Evolutionary conservation across 345 rosid species (phyloP).

Genomic region (Gossypium turneri): DNA sequence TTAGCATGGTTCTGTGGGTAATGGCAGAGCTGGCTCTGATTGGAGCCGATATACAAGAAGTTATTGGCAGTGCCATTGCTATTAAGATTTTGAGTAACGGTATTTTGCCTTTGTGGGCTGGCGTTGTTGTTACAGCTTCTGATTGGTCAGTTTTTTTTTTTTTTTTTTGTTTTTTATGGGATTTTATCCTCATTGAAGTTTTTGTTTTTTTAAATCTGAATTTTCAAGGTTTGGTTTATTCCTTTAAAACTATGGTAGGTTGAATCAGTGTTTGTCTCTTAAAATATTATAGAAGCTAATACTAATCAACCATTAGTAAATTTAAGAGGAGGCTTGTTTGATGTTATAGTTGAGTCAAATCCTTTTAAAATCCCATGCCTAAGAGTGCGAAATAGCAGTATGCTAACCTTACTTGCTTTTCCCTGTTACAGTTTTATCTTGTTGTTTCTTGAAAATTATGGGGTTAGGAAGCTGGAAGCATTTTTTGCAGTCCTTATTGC

Average conservation of each 20-base stretch:
- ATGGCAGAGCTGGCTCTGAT: constrained; percentile 92
- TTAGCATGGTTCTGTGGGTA: constrained; percentile 65
- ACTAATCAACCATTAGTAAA: neutral
- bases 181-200: neutral
- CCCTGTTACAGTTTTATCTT: neutral
- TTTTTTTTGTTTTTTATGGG: neutral
- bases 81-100: constrained; percentile 78
- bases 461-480: constrained; percentile 89
- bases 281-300: neutral
- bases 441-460: constrained; percentile 83
- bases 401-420: no score
- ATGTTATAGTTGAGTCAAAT: no score
- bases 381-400: no score
- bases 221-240: neutral
- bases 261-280: neutral
- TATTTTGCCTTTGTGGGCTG: constrained; percentile 78
- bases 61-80: constrained; percentile 94
- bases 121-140: constrained; percentile 80
- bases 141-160: constrained; percentile 57
- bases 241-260: neutral
- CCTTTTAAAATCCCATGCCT: no score
- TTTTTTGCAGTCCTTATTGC: constrained; percentile 80
- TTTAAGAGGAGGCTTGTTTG: no score
- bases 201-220: neutral
- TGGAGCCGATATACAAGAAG: constrained; percentile 94